Base-by-base conservation (phyloP, 78 protist species). In the Corallochytrium limacisporum region DNA sequence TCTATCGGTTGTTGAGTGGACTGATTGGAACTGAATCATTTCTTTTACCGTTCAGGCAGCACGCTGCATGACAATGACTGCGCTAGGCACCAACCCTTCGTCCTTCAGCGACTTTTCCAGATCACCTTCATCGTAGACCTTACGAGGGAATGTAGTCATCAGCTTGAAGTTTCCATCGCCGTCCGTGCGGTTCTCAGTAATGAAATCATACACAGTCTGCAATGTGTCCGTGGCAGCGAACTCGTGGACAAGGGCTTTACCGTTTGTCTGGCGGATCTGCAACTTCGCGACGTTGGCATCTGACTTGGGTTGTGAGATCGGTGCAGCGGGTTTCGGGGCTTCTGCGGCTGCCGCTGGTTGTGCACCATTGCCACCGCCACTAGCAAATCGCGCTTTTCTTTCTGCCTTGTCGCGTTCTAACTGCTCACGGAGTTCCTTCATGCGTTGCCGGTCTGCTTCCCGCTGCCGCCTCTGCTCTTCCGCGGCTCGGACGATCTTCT, bases 231-330 rank as follows among this genome's bases (percentile, higher is more conserved):
- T 56, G 13, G 22, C 72, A 16, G 3, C 26, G 42, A 65, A 65
- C 47, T 55, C 26, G 31, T 33, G 7, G 31, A 9, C n/a, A 7
- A 48, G 26, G n/a, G 54, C 12, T 24, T 12, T 28, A 12, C 70
- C 70, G 24, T 65, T 33, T 16, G 72, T 7, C 10, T 35, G 54
- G 13, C 72, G 72, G 13, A 65, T n/a, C 26, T 62, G 69, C 40
- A 56, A 10, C 7, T 35, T 37, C 32, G 62, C 13, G 12, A 44
- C 47, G 20, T 40, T 44, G 24, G 62, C 28, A 1, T 22, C 62
- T 2, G 62, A 5, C 46, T 22, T 32, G n/a, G n/a, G n/a, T n/a
- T n/a, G n/a, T 6, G 44, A 16, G n/a, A 44, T 44, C 31, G 1
- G 26, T 2, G 46, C 44, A 20, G 40, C 28, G 1, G 60, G 24